Conservation (phyloP, 2,329 filamentous ascomycete genomes). For the Verticillium longisporum region DNA sequence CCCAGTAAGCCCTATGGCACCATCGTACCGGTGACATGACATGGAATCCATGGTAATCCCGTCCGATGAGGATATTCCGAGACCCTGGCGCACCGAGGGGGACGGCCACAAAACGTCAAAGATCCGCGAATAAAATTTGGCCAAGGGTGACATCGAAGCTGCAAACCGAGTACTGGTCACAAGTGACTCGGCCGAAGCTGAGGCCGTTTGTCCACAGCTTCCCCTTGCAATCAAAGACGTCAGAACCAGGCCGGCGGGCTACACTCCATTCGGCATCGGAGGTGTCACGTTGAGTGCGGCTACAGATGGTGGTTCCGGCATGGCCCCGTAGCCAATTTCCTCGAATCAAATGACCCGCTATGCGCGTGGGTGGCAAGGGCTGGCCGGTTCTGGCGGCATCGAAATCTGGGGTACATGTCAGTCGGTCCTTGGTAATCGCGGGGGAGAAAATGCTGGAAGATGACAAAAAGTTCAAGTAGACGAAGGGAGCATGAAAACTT, state of each 20-base stretch:
- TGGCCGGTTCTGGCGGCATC: neutral
- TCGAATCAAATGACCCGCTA: neutral
- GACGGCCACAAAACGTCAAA: neutral
- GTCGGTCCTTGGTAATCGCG: neutral
- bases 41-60: neutral
- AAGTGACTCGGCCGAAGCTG: neutral
- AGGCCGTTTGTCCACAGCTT: neutral
- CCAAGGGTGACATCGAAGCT: neutral
- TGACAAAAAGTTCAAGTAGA: too few species aligned
- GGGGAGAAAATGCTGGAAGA: neutral
- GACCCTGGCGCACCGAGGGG: neutral
- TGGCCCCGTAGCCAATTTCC: neutral
- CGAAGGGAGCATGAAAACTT: too few species aligned
- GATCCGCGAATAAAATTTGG: neutral
- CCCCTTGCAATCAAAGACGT: neutral
- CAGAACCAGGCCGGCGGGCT: neutral
- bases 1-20: neutral
- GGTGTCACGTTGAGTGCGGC: neutral
- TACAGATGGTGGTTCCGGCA: neutral
- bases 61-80: neutral
- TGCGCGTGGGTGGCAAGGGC: neutral
- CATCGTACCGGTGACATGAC: neutral
- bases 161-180: neutral
- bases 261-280: neutral
- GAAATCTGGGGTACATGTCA: neutral